Base-by-base conservation (phyloP, 805 yeast species). In the Lipomyces mesembrius region DNA sequence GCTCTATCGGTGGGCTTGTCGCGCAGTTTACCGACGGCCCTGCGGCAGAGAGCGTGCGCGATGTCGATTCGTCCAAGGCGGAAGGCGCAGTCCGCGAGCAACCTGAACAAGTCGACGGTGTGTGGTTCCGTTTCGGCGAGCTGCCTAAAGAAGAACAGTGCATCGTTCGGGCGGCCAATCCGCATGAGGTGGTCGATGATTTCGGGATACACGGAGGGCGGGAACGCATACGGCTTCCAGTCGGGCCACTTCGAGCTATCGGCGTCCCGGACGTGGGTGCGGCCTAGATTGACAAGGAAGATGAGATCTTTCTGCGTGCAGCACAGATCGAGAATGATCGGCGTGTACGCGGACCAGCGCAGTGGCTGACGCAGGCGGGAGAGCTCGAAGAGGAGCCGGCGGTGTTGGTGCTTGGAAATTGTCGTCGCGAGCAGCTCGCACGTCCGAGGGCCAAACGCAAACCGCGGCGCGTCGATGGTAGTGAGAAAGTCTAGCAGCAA, bases 341-440 rank as follows among this genome's bases (percentile, higher is more conserved):
- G 32, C 54, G 34, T 20, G 53, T 51, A 51, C n/a, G 9, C 11
- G 32, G 43, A 8, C 22, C 43, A n/a, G 51, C 20, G 17, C 22
- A 62, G 32, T 2, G 65, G 61, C 61, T 62, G 65, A 12, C 54
- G 32, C 7, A 62, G 60, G 14, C 65, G 65, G 4, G 58, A 32
- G 54, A 62, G 52, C 46, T 62, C 65, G 29, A 57, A 60, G 17
- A 62, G 39, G 35, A 57, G 58, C 51, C 61, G 35, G 25, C 27
- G 32, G 39, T 57, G 49, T 5, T 54, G n/a, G 12, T n/a, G 22
- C 4, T 29, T 20, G 20, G 22, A 34, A n/a, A 54, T 17, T 6
- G 22, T 29, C 12, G 14, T n/a, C 8, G 22, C 22, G 37, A 54
- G 35, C 20, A 54, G 22, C 35, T 54, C 37, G 22, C n/a, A 11